Evolutionary conservation across 73 alveolate species (phyloP).

Genomic region (Symbiodinium natans): DNA sequence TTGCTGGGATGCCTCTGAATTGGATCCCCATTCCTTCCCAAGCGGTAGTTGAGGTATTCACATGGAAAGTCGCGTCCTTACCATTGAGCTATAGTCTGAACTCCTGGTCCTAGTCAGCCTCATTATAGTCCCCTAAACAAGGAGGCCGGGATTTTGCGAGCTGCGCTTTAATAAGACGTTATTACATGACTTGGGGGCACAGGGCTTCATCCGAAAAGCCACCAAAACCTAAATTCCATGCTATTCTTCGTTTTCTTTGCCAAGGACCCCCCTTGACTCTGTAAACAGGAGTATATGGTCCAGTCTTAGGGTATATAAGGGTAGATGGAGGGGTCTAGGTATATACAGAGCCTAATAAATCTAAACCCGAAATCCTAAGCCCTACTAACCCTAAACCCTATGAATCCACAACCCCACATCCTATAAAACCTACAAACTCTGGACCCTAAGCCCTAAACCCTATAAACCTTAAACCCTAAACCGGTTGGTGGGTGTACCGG

Average conservation of each 20-base stretch:
- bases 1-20: not conserved
- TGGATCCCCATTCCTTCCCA: not conserved
- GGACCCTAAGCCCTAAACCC: not conserved
- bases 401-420: no score
- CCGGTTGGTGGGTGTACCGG: not conserved
- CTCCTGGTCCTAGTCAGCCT: not conserved
- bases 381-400: no score
- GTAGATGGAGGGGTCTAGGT: no score
- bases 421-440: no score
- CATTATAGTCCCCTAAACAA: not conserved
- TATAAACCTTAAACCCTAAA: not conserved
- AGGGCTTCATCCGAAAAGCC: not conserved
- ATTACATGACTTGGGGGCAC: not conserved
- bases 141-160: not conserved
- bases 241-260: not conserved
- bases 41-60: not conserved
- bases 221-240: not conserved
- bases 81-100: not conserved
- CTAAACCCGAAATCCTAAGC: no score
- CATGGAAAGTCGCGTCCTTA: not conserved
- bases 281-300: no score
- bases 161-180: not conserved
- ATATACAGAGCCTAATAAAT: no score
- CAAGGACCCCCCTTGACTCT: not conserved
- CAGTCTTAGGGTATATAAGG: no score